phyloP scores from a whole-genome alignment of 2,329 filamentous ascomycete species.

The Aspergillus costaricaensis region DNA sequence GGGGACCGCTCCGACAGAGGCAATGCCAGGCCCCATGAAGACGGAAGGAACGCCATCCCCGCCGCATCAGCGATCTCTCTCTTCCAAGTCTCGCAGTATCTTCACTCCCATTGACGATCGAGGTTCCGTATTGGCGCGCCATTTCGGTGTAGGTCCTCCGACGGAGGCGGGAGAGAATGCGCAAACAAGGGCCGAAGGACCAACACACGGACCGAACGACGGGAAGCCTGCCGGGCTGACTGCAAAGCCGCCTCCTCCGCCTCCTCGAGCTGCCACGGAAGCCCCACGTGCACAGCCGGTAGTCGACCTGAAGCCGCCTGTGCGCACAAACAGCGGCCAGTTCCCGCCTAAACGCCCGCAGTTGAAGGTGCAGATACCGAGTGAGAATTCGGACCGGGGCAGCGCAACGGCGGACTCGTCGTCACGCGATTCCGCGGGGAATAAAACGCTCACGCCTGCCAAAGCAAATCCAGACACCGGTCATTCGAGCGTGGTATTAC shows the following conservation, averaged over 20 bases:
- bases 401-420: conserved; percentile 72
- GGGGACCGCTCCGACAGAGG: conserved; percentile 55
- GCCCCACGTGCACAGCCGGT: conserved; percentile 54
- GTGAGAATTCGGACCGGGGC: conserved; percentile 76
- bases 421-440: conserved; percentile 63
- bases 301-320: conserved; percentile 71
- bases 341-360: conserved; percentile 71
- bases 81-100: conserved; percentile 79
- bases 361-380: conserved; percentile 92
- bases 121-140: conserved; percentile 81
- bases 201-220: conserved; percentile 44
- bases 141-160: conserved; percentile 68
- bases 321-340: conserved; percentile 75
- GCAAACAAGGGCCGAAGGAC: conserved; percentile 34
- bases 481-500: conserved; percentile 74
- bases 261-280: conserved; percentile 53
- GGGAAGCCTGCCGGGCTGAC: not conserved
- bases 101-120: conserved; percentile 97
- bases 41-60: conserved; percentile 48
- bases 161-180: conserved; percentile 48
- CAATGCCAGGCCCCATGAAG: conserved; percentile 46
- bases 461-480: conserved; percentile 56
- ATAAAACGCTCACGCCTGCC: conserved; percentile 61
- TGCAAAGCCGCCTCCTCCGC: conserved; percentile 51
- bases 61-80: conserved; percentile 62